These are phyloP conservation scores for Casuarina equisetifolia DNA, from an alignment of 306 rosid genomes.

Conservation along the genomic window DNA sequence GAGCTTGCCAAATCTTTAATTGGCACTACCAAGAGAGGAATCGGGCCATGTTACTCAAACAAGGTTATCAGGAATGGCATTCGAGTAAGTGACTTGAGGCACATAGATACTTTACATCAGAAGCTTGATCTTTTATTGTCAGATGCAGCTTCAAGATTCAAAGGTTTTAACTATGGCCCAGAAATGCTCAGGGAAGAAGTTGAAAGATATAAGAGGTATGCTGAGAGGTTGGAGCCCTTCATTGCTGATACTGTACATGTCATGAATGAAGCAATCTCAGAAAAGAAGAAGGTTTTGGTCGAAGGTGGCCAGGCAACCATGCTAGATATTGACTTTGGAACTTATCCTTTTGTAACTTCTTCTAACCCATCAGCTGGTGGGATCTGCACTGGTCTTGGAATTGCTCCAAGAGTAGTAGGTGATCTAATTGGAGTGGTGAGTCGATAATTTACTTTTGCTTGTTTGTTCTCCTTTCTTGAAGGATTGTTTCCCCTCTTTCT, in stretches of 20 bases:
- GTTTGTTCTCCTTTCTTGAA: neutral
- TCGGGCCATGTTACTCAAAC: conserved; percentile 93
- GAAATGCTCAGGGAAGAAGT: conserved; percentile 78
- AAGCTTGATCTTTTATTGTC: conserved; percentile 75
- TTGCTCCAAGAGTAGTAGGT: conserved; percentile 88
- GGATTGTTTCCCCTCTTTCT: neutral
- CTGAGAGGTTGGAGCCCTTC: conserved; percentile 91
- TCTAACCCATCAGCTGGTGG: conserved; percentile 99
- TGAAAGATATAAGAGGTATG: conserved; percentile 84
- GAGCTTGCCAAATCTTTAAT: conserved; percentile 93
- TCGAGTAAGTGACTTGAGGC: conserved; percentile 83
- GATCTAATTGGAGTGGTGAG: conserved; percentile 95
- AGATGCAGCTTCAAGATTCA: conserved; percentile 80
- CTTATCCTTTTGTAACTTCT: conserved; percentile 94
- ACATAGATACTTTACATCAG: conserved; percentile 85
- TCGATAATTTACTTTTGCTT: conserved; percentile 17
- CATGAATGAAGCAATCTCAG: conserved; percentile 71
- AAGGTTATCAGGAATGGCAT: conserved; percentile 87
- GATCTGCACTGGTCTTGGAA: conserved; percentile 95
- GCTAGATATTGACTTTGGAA: conserved; percentile 96
- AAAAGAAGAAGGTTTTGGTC: conserved; percentile 80
- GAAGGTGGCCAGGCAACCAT: conserved; percentile 99
- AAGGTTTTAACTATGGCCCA: conserved; percentile 65
- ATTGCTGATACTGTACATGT: conserved; percentile 83
- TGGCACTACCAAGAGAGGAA: conserved; percentile 98